Base-by-base conservation (phyloP, 1,284 basidiomycete species). In the Omphalotus olearius region DNA sequence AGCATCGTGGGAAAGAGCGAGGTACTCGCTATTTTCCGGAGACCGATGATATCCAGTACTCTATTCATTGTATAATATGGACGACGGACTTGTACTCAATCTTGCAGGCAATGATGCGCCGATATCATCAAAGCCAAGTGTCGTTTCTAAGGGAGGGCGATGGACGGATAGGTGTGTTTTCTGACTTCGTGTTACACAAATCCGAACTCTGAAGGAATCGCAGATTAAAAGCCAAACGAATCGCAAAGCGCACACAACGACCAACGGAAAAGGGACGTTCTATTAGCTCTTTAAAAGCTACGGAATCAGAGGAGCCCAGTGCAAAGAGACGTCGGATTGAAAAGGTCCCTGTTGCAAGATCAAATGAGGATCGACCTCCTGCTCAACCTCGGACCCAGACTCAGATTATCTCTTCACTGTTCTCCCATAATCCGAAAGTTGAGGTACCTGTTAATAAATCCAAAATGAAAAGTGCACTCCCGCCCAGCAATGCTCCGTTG, bases 321-420 rank as follows among this genome's bases (percentile, higher is more conserved):
- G 53, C 60, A 10, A 85, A 87, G 62, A 74, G 77, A 54, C 66
- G 72, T 18, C 75, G 82, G 13, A 73, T 69, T 51, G 74, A 75
- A 2, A 50, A 59, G 17, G n/a, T n/a, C n/a, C n/a, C 30, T 55
- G 52, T 44, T 60, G 48, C 54, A 44, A 45, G 53, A 43, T 52
- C 55, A 60, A 53, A 51, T 42, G 58, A 30, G 39, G 52, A 11
- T 26, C 64, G 25, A 40, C 47, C 17, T 57, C 58, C 35, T 55
- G 58, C 40, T 59, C 64, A 57, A 53, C 60, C 58, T 55, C 62
- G 68, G 38, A 70, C 69, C 41, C 71, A 74, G 4, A 74, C 79
- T 4, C 91, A 94, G 63, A 75, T 94, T 55, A 92, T 97, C 59
- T 97, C 94, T 0, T 95, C 93, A 2, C 77, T 98, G 3, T 98